A percentile compares a stretch with the other conserved stretches of the same genome.
Conservation (phyloP, 164 flowering plant genomes). For the Hamamelis virginiana region DNA sequence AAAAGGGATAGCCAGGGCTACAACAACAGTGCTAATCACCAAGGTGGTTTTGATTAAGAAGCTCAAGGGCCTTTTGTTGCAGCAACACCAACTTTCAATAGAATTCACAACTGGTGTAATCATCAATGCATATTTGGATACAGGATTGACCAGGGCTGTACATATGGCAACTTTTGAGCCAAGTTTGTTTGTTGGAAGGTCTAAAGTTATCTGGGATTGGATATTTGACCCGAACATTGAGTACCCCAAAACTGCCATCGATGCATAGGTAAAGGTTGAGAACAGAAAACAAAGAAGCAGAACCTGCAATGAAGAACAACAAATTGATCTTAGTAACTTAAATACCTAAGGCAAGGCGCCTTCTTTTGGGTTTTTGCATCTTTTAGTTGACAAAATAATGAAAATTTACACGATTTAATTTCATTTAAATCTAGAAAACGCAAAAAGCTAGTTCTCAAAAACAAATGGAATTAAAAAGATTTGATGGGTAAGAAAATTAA, state of each 20-base stretch:
- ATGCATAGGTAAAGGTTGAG: slow-evolving; percentile 53
- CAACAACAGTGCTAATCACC: slow-evolving; percentile 43
- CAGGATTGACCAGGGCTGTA: slow-evolving; percentile 65
- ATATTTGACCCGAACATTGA: slow-evolving; percentile 71
- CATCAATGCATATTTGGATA: slow-evolving; percentile 73
- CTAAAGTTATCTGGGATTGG: slow-evolving; percentile 68
- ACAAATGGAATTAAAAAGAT: no score
- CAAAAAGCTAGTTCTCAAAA: no score
- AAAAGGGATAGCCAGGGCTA: slow-evolving; percentile 49
- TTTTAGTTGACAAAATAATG: no score
- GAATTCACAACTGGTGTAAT: slow-evolving; percentile 59
- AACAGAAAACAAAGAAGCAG: slow-evolving; percentile 55
- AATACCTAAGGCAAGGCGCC: no score
- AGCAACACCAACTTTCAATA: slow-evolving; percentile 29
- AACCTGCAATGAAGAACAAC: slow-evolving; percentile 48
- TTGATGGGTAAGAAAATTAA: no score
- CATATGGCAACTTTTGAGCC: slow-evolving; percentile 78
- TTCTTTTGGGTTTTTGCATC: no score
- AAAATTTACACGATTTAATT: no score
- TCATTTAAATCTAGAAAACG: background rate
- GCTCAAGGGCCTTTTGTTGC: slow-evolving; percentile 26
- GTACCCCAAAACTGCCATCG: slow-evolving; percentile 73
- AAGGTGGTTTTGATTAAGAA: slow-evolving; percentile 46
- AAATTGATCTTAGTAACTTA: background rate
- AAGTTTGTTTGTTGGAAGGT: slow-evolving; percentile 51